A percentile compares a stretch with the other conserved stretches of the same genome.
Conservation (phyloP, 2,329 filamentous ascomycete species). For the Penicillium sclerotigenum region DNA sequence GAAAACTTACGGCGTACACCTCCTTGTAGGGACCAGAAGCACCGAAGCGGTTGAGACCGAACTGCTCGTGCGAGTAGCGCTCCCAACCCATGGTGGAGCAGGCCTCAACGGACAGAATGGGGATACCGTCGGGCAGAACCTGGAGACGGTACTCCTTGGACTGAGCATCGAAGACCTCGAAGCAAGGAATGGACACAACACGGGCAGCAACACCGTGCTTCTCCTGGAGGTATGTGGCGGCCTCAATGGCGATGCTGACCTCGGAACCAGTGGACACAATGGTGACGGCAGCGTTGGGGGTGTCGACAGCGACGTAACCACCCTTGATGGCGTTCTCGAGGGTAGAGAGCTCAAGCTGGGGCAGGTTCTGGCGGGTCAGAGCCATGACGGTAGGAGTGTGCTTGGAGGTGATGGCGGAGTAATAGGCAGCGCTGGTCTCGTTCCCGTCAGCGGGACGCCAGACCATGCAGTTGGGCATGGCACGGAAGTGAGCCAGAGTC, state of each 20-base stretch:
- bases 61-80: slow-evolving; percentile 98
- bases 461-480: slow-evolving; percentile 97
- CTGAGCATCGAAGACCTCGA: slow-evolving; percentile 94
- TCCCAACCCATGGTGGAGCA: slow-evolving; percentile 98
- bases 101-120: slow-evolving; percentile 88
- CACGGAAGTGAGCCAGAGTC: slow-evolving; percentile 96
- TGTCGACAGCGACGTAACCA: slow-evolving; percentile 86
- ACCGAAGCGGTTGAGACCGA: slow-evolving; percentile 98
- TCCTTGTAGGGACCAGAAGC: slow-evolving; percentile 96
- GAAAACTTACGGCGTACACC: slow-evolving; percentile 74
- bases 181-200: slow-evolving; percentile 93
- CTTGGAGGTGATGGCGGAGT: slow-evolving; percentile 85
- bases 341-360: slow-evolving; percentile 91
- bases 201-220: slow-evolving; percentile 84
- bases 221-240: slow-evolving; percentile 85
- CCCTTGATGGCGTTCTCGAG: slow-evolving; percentile 90
- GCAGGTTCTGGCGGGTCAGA: slow-evolving; percentile 95
- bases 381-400: slow-evolving; percentile 90
- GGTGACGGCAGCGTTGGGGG: slow-evolving; percentile 78
- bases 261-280: slow-evolving; percentile 95
- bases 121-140: slow-evolving; percentile 90
- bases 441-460: slow-evolving; percentile 98
- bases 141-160: slow-evolving; percentile 90
- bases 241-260: slow-evolving; percentile 88
- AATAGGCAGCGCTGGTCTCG: slow-evolving; percentile 97